A percentile compares a stretch with the other conserved stretches of the same genome.
Conservation (phyloP, 2,329 filamentous ascomycete species). For the Aspergillus ochraceus region DNA sequence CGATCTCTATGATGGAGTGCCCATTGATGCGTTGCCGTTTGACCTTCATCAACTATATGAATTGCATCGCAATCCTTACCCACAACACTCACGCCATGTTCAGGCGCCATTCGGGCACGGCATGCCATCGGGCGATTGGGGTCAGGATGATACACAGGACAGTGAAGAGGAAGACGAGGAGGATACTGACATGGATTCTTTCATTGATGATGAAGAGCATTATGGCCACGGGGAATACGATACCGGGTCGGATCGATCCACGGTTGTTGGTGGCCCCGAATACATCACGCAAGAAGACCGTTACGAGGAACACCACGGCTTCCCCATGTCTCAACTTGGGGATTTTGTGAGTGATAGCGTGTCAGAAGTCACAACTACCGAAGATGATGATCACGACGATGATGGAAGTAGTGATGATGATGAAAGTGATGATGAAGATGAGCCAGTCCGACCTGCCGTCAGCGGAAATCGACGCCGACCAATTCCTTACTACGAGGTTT, state of each 20-base stretch:
- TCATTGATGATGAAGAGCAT: conserved; percentile 34
- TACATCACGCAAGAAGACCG: conserved; percentile 15
- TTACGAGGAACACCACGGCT: conserved; percentile 17
- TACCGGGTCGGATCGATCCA: conserved; percentile 32
- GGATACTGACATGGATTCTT: conserved; percentile 36
- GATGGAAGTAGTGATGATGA: conserved; percentile 17
- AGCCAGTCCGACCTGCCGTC: conserved; percentile 20
- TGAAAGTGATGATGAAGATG: conserved; percentile 21
- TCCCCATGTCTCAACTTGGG: conserved; percentile 11
- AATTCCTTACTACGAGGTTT: conserved; percentile 9
- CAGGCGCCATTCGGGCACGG: not conserved
- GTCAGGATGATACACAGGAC: conserved; percentile 4
- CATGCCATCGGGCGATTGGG: not conserved
- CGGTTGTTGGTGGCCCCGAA: conserved; percentile 29
- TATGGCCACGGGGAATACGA: conserved; percentile 19
- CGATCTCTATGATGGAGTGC: conserved; percentile 12
- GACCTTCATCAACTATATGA: conserved; percentile 11
- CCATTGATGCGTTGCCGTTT: conserved; percentile 14
- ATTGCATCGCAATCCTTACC: not conserved
- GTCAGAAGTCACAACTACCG: not conserved
- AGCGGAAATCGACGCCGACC: conserved; percentile 16
- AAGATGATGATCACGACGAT: conserved; percentile 14
- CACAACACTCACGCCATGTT: not conserved
- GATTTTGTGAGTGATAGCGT: not conserved
- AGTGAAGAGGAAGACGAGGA: conserved; percentile 28